Conservation (phyloP, 208 protist species). For the Crithidia expoeki region DNA sequence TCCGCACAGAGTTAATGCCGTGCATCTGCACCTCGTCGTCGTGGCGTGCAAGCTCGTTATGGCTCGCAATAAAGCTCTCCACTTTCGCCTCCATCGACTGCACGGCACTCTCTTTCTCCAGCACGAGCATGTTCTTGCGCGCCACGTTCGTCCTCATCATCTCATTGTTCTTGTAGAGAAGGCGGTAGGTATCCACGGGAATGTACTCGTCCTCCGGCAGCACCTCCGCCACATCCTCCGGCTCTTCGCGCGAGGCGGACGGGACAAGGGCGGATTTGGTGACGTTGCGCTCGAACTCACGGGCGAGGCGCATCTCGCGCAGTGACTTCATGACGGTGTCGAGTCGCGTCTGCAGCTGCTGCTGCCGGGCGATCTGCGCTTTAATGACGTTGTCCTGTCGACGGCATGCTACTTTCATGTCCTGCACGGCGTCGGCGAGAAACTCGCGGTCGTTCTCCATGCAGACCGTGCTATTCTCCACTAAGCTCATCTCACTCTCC, state of each 20-base stretch:
- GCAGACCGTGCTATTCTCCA: conserved; percentile 54
- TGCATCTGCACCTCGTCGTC: conserved; percentile 51
- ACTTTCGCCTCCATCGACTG: conserved; percentile 82
- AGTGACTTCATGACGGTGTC: conserved; percentile 76
- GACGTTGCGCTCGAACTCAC: conserved; percentile 79
- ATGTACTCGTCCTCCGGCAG: conserved; percentile 81
- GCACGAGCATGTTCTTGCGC: conserved; percentile 90
- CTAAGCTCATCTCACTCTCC: conserved; percentile 51
- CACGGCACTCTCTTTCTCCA: conserved; percentile 88
- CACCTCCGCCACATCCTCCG: conserved; percentile 75
- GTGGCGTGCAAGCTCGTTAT: conserved; percentile 59
- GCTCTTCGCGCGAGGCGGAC: conserved; percentile 73
- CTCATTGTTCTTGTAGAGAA: conserved; percentile 88
- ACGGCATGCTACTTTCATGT: conserved; percentile 67
- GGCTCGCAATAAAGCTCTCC: conserved; percentile 43
- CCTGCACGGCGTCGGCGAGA: conserved; percentile 65
- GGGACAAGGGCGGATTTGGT: conserved; percentile 79
- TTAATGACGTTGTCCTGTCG: conserved; percentile 82
- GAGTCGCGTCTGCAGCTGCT: conserved; percentile 84
- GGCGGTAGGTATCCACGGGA: conserved; percentile 83
- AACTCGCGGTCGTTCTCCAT: conserved; percentile 84
- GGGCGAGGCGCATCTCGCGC: conserved; percentile 78
- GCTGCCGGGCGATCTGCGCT: conserved; percentile 79
- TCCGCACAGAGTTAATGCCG: conserved; percentile 4
- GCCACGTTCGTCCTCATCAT: conserved; percentile 79